phyloP scores from a whole-genome alignment of 306 rosid species.

The Adenanthera pavonina region DNA sequence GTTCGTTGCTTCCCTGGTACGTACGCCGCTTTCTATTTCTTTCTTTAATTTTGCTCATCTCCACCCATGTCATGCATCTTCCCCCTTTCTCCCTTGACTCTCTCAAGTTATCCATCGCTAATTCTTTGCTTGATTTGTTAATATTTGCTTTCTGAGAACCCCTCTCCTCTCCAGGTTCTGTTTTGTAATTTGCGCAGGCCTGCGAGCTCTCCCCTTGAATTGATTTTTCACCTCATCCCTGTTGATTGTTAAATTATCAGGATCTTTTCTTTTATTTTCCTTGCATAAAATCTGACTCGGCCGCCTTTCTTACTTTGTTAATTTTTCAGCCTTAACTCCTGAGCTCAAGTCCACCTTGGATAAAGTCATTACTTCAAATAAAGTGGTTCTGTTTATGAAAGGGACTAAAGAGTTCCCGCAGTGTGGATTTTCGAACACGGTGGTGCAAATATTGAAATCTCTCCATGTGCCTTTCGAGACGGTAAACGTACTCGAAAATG shows the following conservation, averaged over 20 bases:
- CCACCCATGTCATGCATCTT: neutral
- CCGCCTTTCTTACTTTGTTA: neutral
- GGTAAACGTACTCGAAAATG: constrained; percentile 78
- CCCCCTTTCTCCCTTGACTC: neutral
- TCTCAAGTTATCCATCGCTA: neutral
- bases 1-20: constrained; percentile 81
- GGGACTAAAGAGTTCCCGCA: constrained; percentile 93
- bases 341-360: constrained; percentile 86
- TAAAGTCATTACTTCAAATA: constrained; percentile 80
- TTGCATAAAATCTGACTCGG: neutral
- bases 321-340: constrained; percentile 74
- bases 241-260: neutral
- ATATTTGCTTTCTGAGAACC: no score
- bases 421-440: constrained; percentile 95
- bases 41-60: neutral
- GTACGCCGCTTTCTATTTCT: constrained; percentile 35
- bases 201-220: neutral
- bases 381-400: constrained; percentile 91
- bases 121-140: neutral
- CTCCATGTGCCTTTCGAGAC: constrained; percentile 78
- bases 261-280: neutral
- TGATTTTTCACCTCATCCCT: constrained; percentile 1
- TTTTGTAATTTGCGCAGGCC: neutral
- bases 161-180: neutral
- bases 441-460: constrained; percentile 89